phyloP scores from a whole-genome alignment of 352 stramenopile genomes.

The Phytophthora europaea region DNA sequence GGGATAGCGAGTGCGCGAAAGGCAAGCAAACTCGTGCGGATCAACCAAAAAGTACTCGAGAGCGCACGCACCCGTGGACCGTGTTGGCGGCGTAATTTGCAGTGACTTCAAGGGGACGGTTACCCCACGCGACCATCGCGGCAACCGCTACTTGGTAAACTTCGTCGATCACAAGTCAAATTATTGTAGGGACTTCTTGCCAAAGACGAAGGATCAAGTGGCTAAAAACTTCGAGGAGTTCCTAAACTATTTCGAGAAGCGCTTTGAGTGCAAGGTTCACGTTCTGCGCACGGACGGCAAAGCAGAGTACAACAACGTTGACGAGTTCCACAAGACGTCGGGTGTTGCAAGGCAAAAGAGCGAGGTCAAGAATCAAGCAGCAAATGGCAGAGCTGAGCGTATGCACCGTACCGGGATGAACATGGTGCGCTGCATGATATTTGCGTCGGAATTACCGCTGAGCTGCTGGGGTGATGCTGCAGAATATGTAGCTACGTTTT shows the following conservation, averaged over 20 bases:
- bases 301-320: conserved; percentile 34
- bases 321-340: conserved; percentile 33
- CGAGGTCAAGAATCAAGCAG: conserved; percentile 29
- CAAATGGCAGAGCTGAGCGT: conserved; percentile 40
- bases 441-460: not conserved
- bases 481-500: not conserved
- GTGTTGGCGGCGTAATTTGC: conserved; percentile 21
- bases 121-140: conserved; percentile 4
- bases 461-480: not conserved
- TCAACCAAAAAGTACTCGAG: conserved; percentile 17
- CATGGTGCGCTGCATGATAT: not conserved
- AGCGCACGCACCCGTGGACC: conserved; percentile 14
- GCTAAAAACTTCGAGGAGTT: conserved; percentile 16
- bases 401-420: conserved; percentile 21
- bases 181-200: conserved; percentile 26
- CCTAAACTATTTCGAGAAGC: conserved; percentile 18
- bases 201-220: conserved; percentile 19
- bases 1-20: conserved; percentile 16
- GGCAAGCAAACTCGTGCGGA: conserved; percentile 16
- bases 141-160: conserved; percentile 31
- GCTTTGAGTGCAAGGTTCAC: conserved; percentile 15
- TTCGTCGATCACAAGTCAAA: conserved; percentile 30
- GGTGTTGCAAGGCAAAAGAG: conserved; percentile 35
- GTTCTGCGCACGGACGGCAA: conserved; percentile 27
- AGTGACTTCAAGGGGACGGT: conserved; percentile 25